These are phyloP conservation scores for Neofusicoccum kwambonambiense DNA, from an alignment of 2,329 filamentous ascomycete species.

Conservation along the genomic window DNA sequence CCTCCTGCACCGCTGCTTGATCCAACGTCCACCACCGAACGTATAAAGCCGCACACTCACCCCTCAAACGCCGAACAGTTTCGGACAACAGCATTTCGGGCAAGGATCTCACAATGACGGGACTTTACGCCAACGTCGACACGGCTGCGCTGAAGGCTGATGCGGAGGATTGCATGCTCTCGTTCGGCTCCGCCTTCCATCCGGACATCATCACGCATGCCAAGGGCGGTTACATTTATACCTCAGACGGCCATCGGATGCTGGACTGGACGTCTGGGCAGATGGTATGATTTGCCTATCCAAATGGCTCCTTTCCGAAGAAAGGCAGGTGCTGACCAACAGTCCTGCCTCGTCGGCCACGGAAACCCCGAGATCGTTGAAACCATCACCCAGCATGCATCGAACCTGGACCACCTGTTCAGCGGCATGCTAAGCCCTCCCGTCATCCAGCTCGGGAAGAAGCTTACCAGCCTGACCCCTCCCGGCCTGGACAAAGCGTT, in stretches of 20 bases:
- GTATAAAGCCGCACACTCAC: background rate
- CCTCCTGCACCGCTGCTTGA: no score
- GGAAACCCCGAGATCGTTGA: conserved; percentile 34
- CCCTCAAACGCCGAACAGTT: background rate
- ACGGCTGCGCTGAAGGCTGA: background rate
- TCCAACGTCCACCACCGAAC: no score
- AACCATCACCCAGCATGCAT: conserved; percentile 28
- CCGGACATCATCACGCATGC: conserved; percentile 32
- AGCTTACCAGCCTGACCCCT: conserved; percentile 28
- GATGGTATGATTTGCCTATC: conserved; percentile 22
- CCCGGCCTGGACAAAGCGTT: conserved; percentile 33
- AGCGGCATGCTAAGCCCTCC: conserved; percentile 37
- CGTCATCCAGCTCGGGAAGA: conserved; percentile 32
- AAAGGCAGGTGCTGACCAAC: background rate
- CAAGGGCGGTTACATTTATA: conserved; percentile 31
- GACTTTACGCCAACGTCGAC: conserved; percentile 12
- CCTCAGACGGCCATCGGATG: conserved; percentile 31
- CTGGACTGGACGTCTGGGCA: conserved; percentile 34
- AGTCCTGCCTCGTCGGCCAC: conserved; percentile 30
- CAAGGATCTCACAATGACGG: background rate
- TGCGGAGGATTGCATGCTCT: conserved; percentile 14
- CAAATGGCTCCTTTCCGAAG: background rate
- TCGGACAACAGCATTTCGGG: background rate
- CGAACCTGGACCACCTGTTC: conserved; percentile 34
- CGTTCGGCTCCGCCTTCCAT: conserved; percentile 24